These are phyloP conservation scores for Lyophyllum atratum DNA, from an alignment of 768 basidiomycete species.

Conservation along the genomic window DNA sequence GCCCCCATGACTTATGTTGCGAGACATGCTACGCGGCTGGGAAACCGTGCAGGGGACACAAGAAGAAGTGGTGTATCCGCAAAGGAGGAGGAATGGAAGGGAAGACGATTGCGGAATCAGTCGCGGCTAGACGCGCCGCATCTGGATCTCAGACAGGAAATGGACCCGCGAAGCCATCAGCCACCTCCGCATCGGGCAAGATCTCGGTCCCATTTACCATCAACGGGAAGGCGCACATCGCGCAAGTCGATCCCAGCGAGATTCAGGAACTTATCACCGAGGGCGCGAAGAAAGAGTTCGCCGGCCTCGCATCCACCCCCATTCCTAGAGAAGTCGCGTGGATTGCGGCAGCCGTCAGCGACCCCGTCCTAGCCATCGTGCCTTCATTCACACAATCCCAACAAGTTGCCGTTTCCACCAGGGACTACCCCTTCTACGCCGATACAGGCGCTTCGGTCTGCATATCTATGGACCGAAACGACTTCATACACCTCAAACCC, in stretches of 20 bases:
- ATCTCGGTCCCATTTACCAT: neutral
- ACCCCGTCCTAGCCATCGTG: too few species aligned
- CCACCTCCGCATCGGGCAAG: neutral
- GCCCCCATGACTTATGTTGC: slow-evolving; percentile 6
- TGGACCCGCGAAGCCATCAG: neutral
- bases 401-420: neutral
- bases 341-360: neutral
- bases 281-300: neutral
- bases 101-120: slow-evolving; percentile 6
- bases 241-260: neutral
- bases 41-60: slow-evolving; percentile 6
- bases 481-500: slow-evolving; percentile 24
- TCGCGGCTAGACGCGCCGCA: slow-evolving; percentile 14
- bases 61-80: slow-evolving; percentile 18
- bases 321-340: slow-evolving; percentile 1
- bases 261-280: neutral
- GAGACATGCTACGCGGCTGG: slow-evolving; percentile 8
- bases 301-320: slow-evolving; percentile 1
- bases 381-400: too few species aligned
- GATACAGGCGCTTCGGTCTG: slow-evolving; percentile 27
- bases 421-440: slow-evolving; percentile 21
- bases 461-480: slow-evolving; percentile 21
- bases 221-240: neutral
- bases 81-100: slow-evolving; percentile 26
- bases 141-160: neutral